These are phyloP conservation scores for Talaromyces albobiverticillius DNA, from an alignment of 2,329 filamentous ascomycete species.

Conservation along the genomic window DNA sequence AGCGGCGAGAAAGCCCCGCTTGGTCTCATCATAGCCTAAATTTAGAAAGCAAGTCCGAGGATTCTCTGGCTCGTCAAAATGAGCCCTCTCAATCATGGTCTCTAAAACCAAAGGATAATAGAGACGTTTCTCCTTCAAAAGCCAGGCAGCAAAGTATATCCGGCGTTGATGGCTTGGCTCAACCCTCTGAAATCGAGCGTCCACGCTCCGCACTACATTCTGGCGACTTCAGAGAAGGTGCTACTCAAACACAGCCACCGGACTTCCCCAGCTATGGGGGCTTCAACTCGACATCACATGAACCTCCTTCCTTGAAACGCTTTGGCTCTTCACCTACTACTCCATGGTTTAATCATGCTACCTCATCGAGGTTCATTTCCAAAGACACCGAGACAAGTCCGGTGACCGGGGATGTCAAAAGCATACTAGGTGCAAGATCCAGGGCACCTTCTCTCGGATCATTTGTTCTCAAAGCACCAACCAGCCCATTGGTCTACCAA, in stretches of 20 bases:
- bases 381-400: conserved; percentile 18
- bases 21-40: conserved; percentile 67
- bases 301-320: conserved; percentile 15
- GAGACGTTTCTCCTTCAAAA: conserved; percentile 10
- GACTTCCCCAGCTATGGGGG: conserved; percentile 26
- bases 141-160: conserved; percentile 33
- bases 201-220: conserved; percentile 71
- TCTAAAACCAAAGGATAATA: conserved; percentile 15
- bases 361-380: conserved; percentile 20
- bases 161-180: conserved; percentile 41
- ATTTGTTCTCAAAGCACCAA: conserved; percentile 77
- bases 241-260: conserved; percentile 18
- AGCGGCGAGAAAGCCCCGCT: conserved; percentile 71
- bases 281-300: conserved; percentile 14
- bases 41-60: conserved; percentile 49
- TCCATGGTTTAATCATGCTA: conserved; percentile 51
- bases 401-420: conserved; percentile 15
- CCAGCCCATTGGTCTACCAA: conserved; percentile 86
- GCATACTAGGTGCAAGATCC: conserved; percentile 29
- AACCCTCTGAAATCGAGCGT: conserved; percentile 69
- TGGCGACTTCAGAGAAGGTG: conserved; percentile 58
- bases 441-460: conserved; percentile 65
- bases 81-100: conserved; percentile 38
- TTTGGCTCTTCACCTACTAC: conserved; percentile 53
- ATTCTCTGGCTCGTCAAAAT: conserved; percentile 37